Evolutionary conservation across 225 moss, liverwort and hornwort genomes (phyloP), one percentile per base, ranked within the genome.

Genomic region (Physcomitrellopsis africana): DNA sequence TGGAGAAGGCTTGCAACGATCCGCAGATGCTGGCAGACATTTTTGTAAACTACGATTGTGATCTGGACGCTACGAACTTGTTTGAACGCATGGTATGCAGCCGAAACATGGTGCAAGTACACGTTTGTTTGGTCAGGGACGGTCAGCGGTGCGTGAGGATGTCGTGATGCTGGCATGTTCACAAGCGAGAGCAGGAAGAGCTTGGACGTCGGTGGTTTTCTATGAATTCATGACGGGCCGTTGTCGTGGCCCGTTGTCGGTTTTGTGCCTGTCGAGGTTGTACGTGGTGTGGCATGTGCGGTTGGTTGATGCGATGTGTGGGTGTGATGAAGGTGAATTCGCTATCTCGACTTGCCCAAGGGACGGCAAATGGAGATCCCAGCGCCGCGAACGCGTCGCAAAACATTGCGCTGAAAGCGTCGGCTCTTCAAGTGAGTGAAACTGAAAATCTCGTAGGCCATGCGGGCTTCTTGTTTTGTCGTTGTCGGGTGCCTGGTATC

Each of bases 41-140:
- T 51, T 99, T 99, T 89, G 92, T 99, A 20, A 99, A 99, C 78
- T 99, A 99, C 75, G 99, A 99, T 76, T 99, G 99, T 83, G 99
- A 99, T 79, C 76, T 95, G 60, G 93, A 93, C 70, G 95, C 95
- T 32, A 89, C 90, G 18, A 99, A 99, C 75, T 72, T 99, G 64
- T 99, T 93, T 87, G 99, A 99, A 83, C 90, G 93, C 73, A 99
- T 87, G 99, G 99, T 96, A 84, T 47, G 84, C 17, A 65, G 51
- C 52, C 11, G 26, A 49, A 62, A 22, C 62, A 37, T 63, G 45
- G 32, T 49, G 10, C 11, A 61, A 67, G 22, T 13, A 22, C 53
- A 59, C 7, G 9, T 13, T 74, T 51, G 18, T 77, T 59, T 53
- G 18, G 43, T 63, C 15, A 49, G 15, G 42, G 57, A 18, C 29